Base-by-base conservation (phyloP, 23 red algal species). In the Agarophyton chilense region DNA sequence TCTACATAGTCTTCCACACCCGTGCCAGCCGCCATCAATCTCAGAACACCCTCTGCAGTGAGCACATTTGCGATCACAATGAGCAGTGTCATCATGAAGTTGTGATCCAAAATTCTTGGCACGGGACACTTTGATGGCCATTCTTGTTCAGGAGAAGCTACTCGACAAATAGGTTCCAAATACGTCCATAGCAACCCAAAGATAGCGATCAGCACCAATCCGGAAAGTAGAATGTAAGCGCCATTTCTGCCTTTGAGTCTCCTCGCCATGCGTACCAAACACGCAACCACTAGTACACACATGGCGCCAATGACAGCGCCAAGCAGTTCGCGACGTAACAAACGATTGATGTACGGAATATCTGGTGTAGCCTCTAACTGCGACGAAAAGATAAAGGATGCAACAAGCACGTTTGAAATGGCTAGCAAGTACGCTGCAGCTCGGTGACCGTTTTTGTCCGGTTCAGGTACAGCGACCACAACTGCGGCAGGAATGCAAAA, bases 11-110 rank as follows among this genome's bases (percentile, higher is more conserved):
- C 92, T 56, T 78, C 44, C 47, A 77, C 89, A n/a, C 92, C 95
- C 3, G 75, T 88, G 18, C 92, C 92, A 1, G 91, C 95, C 31
- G 95, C 95, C 95, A 98, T 98, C 36, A 98, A 57, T 49, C 95
- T 81, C 78, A 98, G 52, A 0, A 92, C 92, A 4, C 92, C 95
- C 52, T 98, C 95, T 35, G 95, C 92, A 13, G 82, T 80, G 41
- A 98, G 85, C 41, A 94, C 88, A 51, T 94, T 94, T 2, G 73
- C 92, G 0, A 92, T 42, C 41, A 98, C 43, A 24, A 98, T 79
- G 54, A 88, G 65, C 19, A 92, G n/a, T 1, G 63, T 74, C 43
- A 86, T 79, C 58, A 98, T 54, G 12, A 91, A 90, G 61, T 98
- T 98, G 86, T 98, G 95, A 56, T 98, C 95, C 32, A 98, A 94